A percentile compares a stretch with the other conserved stretches of the same genome.
phyloP scores from a whole-genome alignment of 1,139 yeast genomes.

The Suhomyces yuchorum region DNA sequence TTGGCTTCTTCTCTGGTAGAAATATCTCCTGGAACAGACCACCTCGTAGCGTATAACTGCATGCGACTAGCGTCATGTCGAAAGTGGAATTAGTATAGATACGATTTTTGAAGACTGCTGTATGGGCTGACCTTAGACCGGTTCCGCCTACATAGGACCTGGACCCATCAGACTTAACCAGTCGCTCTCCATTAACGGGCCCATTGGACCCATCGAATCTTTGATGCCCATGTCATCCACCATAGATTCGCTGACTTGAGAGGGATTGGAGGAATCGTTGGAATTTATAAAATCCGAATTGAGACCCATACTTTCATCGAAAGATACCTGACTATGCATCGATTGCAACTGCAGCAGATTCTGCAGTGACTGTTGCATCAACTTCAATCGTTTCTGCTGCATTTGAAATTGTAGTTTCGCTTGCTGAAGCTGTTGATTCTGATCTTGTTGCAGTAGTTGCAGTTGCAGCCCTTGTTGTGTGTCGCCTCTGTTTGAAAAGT shows the following conservation, averaged over 20 bases:
- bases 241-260: background rate
- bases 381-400: slow-evolving; percentile 20
- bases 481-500: background rate
- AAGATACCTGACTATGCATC: background rate
- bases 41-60: background rate
- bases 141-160: slow-evolving; percentile 13
- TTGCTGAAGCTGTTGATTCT: slow-evolving; percentile 13
- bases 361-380: slow-evolving; percentile 18
- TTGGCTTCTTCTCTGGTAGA: background rate
- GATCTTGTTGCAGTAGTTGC: background rate
- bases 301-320: background rate
- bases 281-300: slow-evolving; percentile 3
- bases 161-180: slow-evolving; percentile 44
- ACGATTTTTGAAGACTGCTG: too few relatives aligned
- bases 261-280: background rate
- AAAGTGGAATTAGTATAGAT: background rate
- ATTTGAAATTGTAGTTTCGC: slow-evolving; percentile 18
- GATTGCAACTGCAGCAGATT: slow-evolving; percentile 2
- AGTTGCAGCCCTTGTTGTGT: background rate
- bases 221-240: slow-evolving; percentile 9
- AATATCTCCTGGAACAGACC: background rate
- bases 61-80: background rate
- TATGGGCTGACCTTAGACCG: too few relatives aligned
- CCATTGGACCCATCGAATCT: slow-evolving; percentile 10
- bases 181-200: slow-evolving; percentile 23